phyloP scores from a whole-genome alignment of 2,329 filamentous ascomycete genomes.

The Nigrograna mackinnonii region DNA sequence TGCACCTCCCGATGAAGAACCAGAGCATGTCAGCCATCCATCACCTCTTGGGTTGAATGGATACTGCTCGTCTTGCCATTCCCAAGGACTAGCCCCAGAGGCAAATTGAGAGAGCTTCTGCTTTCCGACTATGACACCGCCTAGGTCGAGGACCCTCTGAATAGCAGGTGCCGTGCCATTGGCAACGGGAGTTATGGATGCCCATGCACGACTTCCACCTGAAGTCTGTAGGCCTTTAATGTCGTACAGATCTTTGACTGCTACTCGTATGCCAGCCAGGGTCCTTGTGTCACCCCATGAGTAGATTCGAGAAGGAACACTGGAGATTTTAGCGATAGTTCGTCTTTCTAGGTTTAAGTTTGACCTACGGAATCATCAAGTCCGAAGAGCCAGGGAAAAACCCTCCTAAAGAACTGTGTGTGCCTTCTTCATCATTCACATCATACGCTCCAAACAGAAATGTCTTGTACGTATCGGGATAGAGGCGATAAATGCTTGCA shows the following conservation, averaged over 20 bases:
- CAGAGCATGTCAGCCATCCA: slow-evolving; percentile 25
- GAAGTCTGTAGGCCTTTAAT: slow-evolving; percentile 27
- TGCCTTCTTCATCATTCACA: slow-evolving; percentile 21
- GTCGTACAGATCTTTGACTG: slow-evolving; percentile 27
- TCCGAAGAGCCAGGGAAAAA: slow-evolving; percentile 29
- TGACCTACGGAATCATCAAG: slow-evolving; percentile 29
- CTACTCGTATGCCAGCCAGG: slow-evolving; percentile 28
- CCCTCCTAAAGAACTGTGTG: slow-evolving; percentile 22
- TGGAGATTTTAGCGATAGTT: no score
- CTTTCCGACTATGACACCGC: slow-evolving; percentile 54
- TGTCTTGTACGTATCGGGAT: slow-evolving; percentile 28
- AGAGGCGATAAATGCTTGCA: slow-evolving; percentile 31
- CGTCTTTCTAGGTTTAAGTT: background rate
- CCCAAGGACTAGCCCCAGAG: slow-evolving; percentile 25
- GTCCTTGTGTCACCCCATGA: slow-evolving; percentile 32
- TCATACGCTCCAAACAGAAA: slow-evolving; percentile 35
- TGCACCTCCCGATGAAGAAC: slow-evolving; percentile 39
- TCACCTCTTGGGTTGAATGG: slow-evolving; percentile 48
- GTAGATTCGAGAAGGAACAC: slow-evolving; percentile 47
- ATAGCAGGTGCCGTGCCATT: slow-evolving; percentile 23
- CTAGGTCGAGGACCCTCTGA: slow-evolving; percentile 24
- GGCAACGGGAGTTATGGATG: slow-evolving; percentile 15
- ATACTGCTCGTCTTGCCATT: slow-evolving; percentile 35
- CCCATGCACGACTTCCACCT: slow-evolving; percentile 25
- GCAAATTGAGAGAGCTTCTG: slow-evolving; percentile 56